Evolutionary conservation across 768 basidiomycete genomes (phyloP).

Genomic region (Coprinopsis strossmayeri): DNA sequence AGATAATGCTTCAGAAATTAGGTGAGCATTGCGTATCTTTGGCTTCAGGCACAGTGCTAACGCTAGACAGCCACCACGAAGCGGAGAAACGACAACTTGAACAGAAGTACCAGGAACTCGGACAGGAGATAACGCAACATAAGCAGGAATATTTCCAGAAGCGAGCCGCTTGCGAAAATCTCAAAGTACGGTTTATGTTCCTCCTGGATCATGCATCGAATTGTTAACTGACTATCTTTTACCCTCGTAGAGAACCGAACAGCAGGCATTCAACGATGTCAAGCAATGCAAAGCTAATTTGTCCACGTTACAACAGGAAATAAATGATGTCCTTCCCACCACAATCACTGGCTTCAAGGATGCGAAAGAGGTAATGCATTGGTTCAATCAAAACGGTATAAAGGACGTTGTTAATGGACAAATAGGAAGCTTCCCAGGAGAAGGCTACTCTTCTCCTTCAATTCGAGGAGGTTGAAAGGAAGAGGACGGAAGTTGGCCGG

Average conservation of each 20-base stretch:
- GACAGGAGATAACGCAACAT: not conserved
- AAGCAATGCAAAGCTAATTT: no score
- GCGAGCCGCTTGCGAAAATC: not conserved
- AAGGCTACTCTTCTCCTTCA: not conserved
- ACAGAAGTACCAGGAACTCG: slow-evolving; percentile 31
- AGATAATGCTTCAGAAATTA: slow-evolving; percentile 41
- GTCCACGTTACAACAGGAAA: no score
- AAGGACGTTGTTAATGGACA: no score
- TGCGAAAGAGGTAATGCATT: no score
- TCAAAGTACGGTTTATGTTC: no score
- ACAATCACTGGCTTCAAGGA: no score
- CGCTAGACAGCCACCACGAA: slow-evolving; percentile 36
- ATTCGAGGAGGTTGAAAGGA: not conserved
- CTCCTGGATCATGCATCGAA: no score
- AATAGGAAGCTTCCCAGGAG: not conserved
- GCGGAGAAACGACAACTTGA: slow-evolving; percentile 25
- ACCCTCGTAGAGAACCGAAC: no score
- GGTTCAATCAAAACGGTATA: no score
- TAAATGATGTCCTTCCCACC: no score
- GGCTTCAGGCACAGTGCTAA: not conserved
- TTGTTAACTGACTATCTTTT: no score
- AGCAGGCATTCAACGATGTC: no score
- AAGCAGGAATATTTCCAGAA: not conserved
- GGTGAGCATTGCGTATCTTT: slow-evolving; percentile 22
- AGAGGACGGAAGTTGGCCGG: not conserved